Base-by-base conservation (phyloP, 768 basidiomycete species). In the Leccinum obscurum region DNA sequence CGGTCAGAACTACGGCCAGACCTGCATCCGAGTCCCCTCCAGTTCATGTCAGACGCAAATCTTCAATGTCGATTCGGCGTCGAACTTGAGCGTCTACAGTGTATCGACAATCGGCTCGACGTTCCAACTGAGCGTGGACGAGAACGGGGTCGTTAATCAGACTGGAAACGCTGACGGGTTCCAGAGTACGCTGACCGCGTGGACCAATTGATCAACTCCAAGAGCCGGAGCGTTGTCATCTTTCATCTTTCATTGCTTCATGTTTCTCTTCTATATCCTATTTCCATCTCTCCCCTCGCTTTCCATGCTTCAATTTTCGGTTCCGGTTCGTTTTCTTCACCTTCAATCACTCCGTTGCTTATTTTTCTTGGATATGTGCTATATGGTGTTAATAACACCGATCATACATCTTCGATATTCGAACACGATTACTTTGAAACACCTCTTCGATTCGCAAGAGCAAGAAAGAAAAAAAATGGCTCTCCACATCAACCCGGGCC, bases 91-190 rank as follows among this genome's bases (percentile, higher is more conserved):
- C 54, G 69, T 81, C 52, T 82, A 79, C 68, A 72, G 77, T 54
- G 63, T 83, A 1, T 78, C 83, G 6, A 84, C 82, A 0, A 69
- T 82, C 20, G 81, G 76, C 34, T 67, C 71, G 30, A 76, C 72
- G 5, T 75, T 75, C 65, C 76, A 77, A 69, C 70, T 83, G 34
- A 78, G 75, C 64, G 74, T 81, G 48, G 63, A 60, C 30, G 62
- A 66, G 30, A 63, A 61, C 15, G 75, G 72, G 1, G 68, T 81
- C 20, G 72, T 81, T 15, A 62, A 70, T 3, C 63, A 73, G 53
- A 68, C 65, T 30, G 67, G 70, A 39, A 79, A 80, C 54, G 24
- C 37, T 22, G 49, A 50, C 14, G 49, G 49, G 49, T 50, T 50
- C 24, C 49, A 50, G 15, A 50, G 49, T 26, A 50, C 49, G 24